Base-by-base conservation (phyloP, 257 asterid genomes). In the Jacaranda copaia region DNA sequence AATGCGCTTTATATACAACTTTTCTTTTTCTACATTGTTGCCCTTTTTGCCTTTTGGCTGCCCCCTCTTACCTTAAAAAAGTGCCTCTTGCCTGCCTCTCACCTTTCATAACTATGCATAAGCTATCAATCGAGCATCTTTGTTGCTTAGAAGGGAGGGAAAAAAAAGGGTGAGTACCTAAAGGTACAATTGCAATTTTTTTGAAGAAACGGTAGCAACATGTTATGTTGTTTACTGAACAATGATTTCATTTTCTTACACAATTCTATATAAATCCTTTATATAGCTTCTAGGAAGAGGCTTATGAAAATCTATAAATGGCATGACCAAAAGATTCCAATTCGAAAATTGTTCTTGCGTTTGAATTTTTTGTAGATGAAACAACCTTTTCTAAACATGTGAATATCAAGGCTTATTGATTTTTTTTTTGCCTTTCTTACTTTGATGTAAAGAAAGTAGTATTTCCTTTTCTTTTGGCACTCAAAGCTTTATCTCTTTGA, bases 301-400 rank as follows among this genome's bases (percentile, higher is more conserved):
- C 38, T n/a, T 25, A 25, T 58, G 55, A 39, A 78, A 51, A 45
- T 59, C 65, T 67, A 68, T 20, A 61, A 70, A 62, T 59, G 57
- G 20, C 51, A 32, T 10, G 45, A 62, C 58, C 48, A 56, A 49
- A 58, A 55, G 16, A 76, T 56, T 59, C 14, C 55, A 55, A 35
- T 25, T 57, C 40, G 20, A 43, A 46, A 62, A 19, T 13, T 68
- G 19, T 16, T 58, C 56, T 79, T 39, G 68, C 40, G 42, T 10
- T 58, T 48, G 73, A 49, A 25, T 25, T 25, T 25, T 25, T 25
- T 49, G 52, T 60, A 25, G 32, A 25, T 25, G 32, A 67, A 73
- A 25, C 14, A 39, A 15, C 20, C 75, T 39, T 65, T 16, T 42
- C 16, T 16, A 63, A 42, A 71, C 19, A 53, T 35, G 68, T 16